Conservation (phyloP, 2,329 filamentous ascomycete species). For the Monosporascus ibericus region DNA sequence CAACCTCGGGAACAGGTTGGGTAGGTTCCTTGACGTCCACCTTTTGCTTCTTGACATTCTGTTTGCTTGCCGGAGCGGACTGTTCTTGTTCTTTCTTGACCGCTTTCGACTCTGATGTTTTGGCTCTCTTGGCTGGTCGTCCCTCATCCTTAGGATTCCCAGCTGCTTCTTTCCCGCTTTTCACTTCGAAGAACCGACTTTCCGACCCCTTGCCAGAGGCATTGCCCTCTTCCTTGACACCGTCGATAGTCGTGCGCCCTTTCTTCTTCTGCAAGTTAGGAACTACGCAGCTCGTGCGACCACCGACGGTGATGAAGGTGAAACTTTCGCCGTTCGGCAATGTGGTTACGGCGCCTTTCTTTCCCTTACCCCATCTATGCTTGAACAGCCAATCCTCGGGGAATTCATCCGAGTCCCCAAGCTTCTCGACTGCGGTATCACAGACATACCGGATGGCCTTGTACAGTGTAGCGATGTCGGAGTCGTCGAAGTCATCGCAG, state of each 20-base stretch:
- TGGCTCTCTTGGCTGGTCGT: conserved; percentile 15
- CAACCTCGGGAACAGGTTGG: conserved; percentile 8
- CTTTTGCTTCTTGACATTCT: conserved; percentile 2
- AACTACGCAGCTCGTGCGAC: conserved; percentile 84
- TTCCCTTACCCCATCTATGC: conserved; percentile 83
- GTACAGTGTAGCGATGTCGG: conserved; percentile 67
- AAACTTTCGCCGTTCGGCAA: conserved; percentile 83
- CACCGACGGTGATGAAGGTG: conserved; percentile 81
- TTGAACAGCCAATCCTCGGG: conserved; percentile 85
- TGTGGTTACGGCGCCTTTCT: conserved; percentile 59
- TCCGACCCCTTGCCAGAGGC: conserved; percentile 6
- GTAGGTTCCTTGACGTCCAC: conserved; percentile 11
- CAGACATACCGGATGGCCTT: conserved; percentile 73
- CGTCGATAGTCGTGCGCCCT: conserved; percentile 31
- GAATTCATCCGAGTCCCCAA: conserved; percentile 79
- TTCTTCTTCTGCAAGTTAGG: conserved; percentile 81
- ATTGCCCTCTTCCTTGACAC: conserved; percentile 32
- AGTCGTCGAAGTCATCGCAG: conserved; percentile 70
- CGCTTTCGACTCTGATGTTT: conserved; percentile 8
- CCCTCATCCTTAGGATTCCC: conserved; percentile 7
- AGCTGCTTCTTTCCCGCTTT: conserved; percentile 6
- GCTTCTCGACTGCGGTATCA: conserved; percentile 66
- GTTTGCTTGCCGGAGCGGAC: conserved; percentile 1
- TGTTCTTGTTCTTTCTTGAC: conserved; percentile 18
- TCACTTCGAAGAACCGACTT: conserved; percentile 17